These are phyloP conservation scores for Dispira simplex DNA, from an alignment of 192 early-diverging fungal species.

Conservation along the genomic window DNA sequence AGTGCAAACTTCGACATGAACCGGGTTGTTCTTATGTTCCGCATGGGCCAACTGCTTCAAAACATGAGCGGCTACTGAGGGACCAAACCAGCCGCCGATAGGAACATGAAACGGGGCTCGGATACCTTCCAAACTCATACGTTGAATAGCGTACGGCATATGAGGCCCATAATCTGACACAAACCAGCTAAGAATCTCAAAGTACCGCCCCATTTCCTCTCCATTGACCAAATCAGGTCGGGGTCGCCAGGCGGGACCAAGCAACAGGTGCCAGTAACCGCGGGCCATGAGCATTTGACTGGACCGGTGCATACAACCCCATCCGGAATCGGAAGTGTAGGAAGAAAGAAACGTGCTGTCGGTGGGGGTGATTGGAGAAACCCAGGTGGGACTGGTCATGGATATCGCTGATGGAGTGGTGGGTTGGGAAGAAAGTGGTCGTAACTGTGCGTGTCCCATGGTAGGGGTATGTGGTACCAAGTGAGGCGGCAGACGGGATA, in stretches of 20 bases:
- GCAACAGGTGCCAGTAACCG: slow-evolving; percentile 25
- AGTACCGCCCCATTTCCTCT: neutral
- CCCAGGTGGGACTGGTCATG: neutral
- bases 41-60: slow-evolving; percentile 27
- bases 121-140: slow-evolving; percentile 28
- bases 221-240: neutral
- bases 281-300: slow-evolving; percentile 34
- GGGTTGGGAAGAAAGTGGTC: neutral
- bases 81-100: slow-evolving; percentile 33
- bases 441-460: neutral
- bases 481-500: neutral
- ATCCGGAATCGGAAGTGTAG: slow-evolving; percentile 35
- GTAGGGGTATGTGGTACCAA: neutral
- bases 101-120: slow-evolving; percentile 24
- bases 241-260: slow-evolving; percentile 28
- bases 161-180: slow-evolving; percentile 21
- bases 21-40: slow-evolving; percentile 21
- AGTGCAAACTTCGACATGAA: slow-evolving; percentile 27
- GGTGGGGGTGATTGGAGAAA: neutral
- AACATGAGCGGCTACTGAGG: slow-evolving; percentile 31
- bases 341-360: slow-evolving; percentile 18
- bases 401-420: neutral
- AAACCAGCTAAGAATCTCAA: slow-evolving; percentile 27
- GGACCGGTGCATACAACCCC: slow-evolving; percentile 34
- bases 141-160: slow-evolving; percentile 28